Evolutionary conservation across 208 protist genomes (phyloP).

Genomic region (Zelonia costaricensis): DNA sequence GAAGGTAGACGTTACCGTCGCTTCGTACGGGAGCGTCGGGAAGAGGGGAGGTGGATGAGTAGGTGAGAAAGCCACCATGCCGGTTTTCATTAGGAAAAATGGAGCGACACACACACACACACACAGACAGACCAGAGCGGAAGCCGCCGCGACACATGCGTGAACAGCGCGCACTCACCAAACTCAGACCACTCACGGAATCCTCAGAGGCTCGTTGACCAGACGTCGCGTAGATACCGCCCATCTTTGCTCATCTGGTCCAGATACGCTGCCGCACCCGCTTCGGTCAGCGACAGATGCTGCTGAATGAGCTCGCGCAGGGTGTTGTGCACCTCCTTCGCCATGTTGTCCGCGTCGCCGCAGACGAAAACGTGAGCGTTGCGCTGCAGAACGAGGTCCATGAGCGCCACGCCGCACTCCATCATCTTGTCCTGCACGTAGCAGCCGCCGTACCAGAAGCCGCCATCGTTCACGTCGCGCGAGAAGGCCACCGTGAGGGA

Average conservation of each 20-base stretch:
- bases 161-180: too few species aligned
- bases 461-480: slow-evolving; percentile 51
- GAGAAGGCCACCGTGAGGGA: slow-evolving; percentile 62
- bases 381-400: slow-evolving; percentile 41
- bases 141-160: too few species aligned
- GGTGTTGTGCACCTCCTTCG: slow-evolving; percentile 51
- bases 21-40: too few species aligned
- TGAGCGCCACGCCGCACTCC: slow-evolving; percentile 33
- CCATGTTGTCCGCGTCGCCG: slow-evolving; percentile 71
- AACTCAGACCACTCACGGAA: too few species aligned
- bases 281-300: slow-evolving; percentile 20
- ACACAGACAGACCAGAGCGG: too few species aligned
- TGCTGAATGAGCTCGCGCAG: slow-evolving; percentile 46
- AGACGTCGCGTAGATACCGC: slow-evolving; percentile 50
- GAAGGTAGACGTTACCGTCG: too few species aligned
- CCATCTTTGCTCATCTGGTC: slow-evolving; percentile 35
- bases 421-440: slow-evolving; percentile 76
- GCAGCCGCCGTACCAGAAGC: slow-evolving; percentile 56
- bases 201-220: slow-evolving; percentile 14
- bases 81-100: too few species aligned
- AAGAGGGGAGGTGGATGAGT: too few species aligned
- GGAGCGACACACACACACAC: too few species aligned
- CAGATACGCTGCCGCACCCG: slow-evolving; percentile 26
- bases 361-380: slow-evolving; percentile 64
- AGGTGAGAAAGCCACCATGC: too few species aligned